Conservation (phyloP, 2,329 filamentous ascomycete genomes). For the Xylaria polymorpha region DNA sequence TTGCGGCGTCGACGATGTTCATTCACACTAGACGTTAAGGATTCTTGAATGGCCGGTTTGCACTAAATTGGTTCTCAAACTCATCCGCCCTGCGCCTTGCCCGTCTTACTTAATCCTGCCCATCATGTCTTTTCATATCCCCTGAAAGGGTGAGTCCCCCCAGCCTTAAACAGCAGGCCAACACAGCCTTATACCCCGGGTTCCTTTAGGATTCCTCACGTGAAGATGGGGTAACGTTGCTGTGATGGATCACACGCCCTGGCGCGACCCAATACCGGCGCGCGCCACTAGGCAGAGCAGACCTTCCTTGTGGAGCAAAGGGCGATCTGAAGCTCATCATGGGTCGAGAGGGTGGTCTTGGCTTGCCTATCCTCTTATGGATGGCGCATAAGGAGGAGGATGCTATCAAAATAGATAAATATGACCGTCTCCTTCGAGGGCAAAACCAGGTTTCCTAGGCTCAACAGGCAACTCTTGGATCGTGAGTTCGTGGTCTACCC, state of each 20-base stretch:
- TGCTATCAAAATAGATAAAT: conserved; percentile 29
- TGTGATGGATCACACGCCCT: conserved; percentile 29
- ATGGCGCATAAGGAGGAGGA: neutral
- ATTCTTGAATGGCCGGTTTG: neutral
- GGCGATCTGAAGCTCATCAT: conserved; percentile 19
- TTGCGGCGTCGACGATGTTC: neutral
- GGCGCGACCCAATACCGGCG: conserved; percentile 8
- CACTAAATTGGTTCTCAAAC: conserved; percentile 9
- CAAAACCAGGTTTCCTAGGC: neutral
- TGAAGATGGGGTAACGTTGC: conserved; percentile 31
- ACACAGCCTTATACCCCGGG: conserved; percentile 11
- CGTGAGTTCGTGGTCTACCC: neutral
- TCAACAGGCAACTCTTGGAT: conserved; percentile 12
- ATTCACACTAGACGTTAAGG: conserved; percentile 1
- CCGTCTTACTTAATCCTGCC: neutral
- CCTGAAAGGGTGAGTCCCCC: neutral
- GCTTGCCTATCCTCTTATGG: neutral
- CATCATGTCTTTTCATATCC: neutral
- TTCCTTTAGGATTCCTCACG: neutral
- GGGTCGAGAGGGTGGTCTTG: neutral
- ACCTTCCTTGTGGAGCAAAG: conserved; percentile 32
- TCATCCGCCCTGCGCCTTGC: conserved; percentile 9
- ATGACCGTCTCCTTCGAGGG: conserved; percentile 4
- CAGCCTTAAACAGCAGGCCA: neutral
- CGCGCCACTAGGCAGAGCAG: conserved; percentile 6